A percentile compares a stretch with the other conserved stretches of the same genome.
These are phyloP conservation scores for Arachis monticola DNA, from an alignment of 331 rosid species.

Conservation along the genomic window DNA sequence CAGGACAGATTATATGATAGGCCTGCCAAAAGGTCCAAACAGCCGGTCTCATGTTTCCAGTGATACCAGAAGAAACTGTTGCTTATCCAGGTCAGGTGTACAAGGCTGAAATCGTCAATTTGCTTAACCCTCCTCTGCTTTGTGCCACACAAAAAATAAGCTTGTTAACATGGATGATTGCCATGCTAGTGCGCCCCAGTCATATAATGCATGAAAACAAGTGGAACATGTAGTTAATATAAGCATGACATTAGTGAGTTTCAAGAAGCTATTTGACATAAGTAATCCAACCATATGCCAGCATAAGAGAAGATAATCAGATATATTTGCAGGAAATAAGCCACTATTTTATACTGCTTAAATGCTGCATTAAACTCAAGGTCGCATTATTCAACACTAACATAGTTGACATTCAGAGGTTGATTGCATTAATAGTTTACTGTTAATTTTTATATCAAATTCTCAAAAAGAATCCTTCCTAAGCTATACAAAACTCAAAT, in stretches of 20 bases:
- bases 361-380: background rate
- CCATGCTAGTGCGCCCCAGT: background rate
- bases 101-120: constrained; percentile 26
- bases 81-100: constrained; percentile 35
- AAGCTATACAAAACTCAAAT: background rate
- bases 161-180: constrained; percentile 27
- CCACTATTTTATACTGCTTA: constrained; percentile 3
- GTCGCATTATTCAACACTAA: background rate
- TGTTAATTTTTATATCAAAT: constrained; percentile 14
- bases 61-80: constrained; percentile 38
- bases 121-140: constrained; percentile 35
- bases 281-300: constrained; percentile 15
- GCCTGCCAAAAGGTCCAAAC: constrained; percentile 33
- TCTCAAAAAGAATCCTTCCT: constrained; percentile 3
- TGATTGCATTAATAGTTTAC: constrained; percentile 10
- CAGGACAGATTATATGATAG: constrained; percentile 28
- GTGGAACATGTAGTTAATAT: constrained; percentile 2
- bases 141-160: constrained; percentile 38
- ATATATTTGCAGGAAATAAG: background rate
- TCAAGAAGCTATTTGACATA: constrained; percentile 25
- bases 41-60: constrained; percentile 23
- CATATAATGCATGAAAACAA: constrained; percentile 21
- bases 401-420: background rate
- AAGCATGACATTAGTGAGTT: constrained; percentile 30
- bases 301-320: background rate